Conservation (phyloP, 2,329 filamentous ascomycete species). For the Penicillium concentricum region DNA sequence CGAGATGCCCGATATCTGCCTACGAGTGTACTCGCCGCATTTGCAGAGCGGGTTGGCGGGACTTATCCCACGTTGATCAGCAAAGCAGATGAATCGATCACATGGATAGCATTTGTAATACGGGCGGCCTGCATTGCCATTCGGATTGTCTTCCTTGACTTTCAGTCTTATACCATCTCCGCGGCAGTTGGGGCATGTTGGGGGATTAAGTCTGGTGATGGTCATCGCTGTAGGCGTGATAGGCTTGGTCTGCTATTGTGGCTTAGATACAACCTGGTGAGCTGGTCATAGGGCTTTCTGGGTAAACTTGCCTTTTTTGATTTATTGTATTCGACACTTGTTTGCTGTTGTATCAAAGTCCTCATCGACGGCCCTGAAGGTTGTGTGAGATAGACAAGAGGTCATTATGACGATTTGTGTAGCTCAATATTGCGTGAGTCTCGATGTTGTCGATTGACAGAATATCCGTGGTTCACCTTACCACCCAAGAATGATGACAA, state of each 20-base stretch:
- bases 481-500: not conserved
- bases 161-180: not conserved
- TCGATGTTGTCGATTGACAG: not conserved
- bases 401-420: not conserved
- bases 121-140: not conserved
- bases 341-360: not conserved
- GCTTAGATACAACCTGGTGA: not conserved
- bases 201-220: not conserved
- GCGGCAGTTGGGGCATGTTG: not conserved
- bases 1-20: not conserved
- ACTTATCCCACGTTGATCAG: constrained; percentile 5
- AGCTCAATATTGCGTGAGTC: not conserved
- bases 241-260: not conserved
- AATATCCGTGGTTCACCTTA: not conserved
- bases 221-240: not conserved
- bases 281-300: not conserved
- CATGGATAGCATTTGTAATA: constrained; percentile 7
- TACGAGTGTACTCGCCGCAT: constrained; percentile 5
- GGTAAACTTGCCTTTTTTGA: not conserved
- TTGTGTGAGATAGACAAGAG: not conserved
- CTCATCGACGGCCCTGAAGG: no score
- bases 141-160: not conserved
- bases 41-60: constrained; percentile 3
- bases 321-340: not conserved
- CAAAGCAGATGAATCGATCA: constrained; percentile 6